phyloP scores from a whole-genome alignment of 768 basidiomycete genomes.

The Suillus plorans region DNA sequence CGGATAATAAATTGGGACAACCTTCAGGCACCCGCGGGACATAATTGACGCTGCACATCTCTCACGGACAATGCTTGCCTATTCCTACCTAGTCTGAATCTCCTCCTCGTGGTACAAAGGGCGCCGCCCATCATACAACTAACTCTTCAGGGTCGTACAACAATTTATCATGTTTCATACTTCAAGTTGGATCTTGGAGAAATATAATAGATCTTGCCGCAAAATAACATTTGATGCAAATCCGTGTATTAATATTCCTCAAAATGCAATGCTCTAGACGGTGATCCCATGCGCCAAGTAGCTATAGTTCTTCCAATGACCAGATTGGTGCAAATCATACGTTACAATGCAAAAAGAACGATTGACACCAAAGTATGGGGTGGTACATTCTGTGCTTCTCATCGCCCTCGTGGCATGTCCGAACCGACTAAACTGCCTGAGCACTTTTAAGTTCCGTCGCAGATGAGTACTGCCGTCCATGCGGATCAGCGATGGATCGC shows the following conservation, averaged over 20 bases:
- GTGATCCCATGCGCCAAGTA: not conserved
- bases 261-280: too few species aligned
- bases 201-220: too few species aligned
- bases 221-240: not conserved
- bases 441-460: conserved; percentile 4
- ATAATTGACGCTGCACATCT: too few species aligned
- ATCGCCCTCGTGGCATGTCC: not conserved
- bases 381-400: conserved; percentile 7
- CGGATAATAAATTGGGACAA: not conserved
- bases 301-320: not conserved
- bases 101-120: too few species aligned
- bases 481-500: conserved; percentile 6
- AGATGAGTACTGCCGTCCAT: not conserved
- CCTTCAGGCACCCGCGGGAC: conserved; percentile 2
- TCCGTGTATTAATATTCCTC: not conserved
- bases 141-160: too few species aligned
- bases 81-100: too few species aligned
- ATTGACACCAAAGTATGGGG: conserved; percentile 4
- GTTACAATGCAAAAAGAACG: conserved; percentile 7
- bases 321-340: conserved; percentile 7
- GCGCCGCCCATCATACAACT: too few species aligned
- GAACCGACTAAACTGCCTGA: not conserved
- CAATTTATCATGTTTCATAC: too few species aligned
- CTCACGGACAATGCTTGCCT: too few species aligned
- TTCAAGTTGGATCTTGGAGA: too few species aligned